These are phyloP conservation scores for Capronia americana DNA, from an alignment of 2,329 filamentous ascomycete species.

Conservation along the genomic window DNA sequence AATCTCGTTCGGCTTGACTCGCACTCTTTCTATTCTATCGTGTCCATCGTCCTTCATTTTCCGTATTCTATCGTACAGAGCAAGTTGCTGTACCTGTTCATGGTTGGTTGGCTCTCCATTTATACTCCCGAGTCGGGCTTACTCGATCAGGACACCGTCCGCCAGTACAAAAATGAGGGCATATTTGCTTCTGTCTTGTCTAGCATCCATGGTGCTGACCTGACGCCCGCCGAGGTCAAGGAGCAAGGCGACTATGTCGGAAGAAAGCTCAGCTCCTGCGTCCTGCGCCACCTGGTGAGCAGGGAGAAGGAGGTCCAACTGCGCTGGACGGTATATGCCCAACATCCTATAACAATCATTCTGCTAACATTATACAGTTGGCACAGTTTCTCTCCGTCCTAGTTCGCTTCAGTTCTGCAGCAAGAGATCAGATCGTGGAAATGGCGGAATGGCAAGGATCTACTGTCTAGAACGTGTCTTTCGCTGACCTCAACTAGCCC, in stretches of 20 bases:
- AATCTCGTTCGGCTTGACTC: conserved; percentile 30
- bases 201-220: neutral
- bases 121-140: neutral
- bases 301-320: conserved; percentile 16
- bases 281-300: conserved; percentile 24
- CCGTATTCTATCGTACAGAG: conserved; percentile 29
- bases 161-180: conserved; percentile 25
- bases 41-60: conserved; percentile 32
- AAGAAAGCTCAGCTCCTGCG: conserved; percentile 17
- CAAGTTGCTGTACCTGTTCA: conserved; percentile 34
- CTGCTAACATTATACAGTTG: conserved; percentile 15
- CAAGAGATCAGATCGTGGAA: conserved; percentile 6
- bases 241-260: conserved; percentile 20
- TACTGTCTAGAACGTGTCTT: neutral
- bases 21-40: conserved; percentile 25
- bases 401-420: conserved; percentile 4
- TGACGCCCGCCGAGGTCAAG: conserved; percentile 11
- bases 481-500: conserved; percentile 21
- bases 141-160: conserved; percentile 21
- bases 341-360: neutral
- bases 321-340: conserved; percentile 22
- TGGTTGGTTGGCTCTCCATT: conserved; percentile 20
- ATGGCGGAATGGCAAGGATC: conserved; percentile 18
- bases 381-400: conserved; percentile 29
- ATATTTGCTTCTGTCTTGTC: conserved; percentile 12